phyloP scores from a whole-genome alignment of 805 yeast genomes.

The Starmerella vitae region DNA sequence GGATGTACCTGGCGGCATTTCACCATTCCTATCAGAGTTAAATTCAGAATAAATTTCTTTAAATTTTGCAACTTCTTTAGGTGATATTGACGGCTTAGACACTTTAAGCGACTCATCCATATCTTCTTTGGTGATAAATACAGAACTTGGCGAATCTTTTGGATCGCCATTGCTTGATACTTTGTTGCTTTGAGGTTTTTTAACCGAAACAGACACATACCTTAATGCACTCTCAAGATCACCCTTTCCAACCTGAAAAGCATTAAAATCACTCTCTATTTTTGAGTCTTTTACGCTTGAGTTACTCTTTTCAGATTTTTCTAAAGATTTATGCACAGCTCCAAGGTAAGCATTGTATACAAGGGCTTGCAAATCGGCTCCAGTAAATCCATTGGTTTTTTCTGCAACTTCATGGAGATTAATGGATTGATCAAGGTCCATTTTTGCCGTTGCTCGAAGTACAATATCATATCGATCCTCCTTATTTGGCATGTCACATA shows the following conservation, averaged over 20 bases:
- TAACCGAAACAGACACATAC: constrained; percentile 1
- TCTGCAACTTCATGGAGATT: constrained; percentile 42
- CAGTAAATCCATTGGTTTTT: constrained; percentile 65
- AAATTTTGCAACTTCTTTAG: constrained; percentile 52
- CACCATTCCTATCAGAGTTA: constrained; percentile 65
- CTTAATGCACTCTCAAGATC: constrained; percentile 8
- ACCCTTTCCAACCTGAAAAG: constrained; percentile 13
- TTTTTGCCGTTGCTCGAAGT: constrained; percentile 38
- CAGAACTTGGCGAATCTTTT: too few relatives aligned
- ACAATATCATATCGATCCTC: constrained; percentile 67
- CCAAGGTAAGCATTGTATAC: constrained; percentile 82
- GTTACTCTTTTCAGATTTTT: constrained; percentile 13
- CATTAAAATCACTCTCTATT: constrained; percentile 11
- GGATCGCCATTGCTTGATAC: constrained; percentile 2
- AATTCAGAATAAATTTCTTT: constrained; percentile 55
- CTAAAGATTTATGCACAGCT: constrained; percentile 48
- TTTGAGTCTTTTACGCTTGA: constrained; percentile 4
- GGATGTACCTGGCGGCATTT: constrained; percentile 75
- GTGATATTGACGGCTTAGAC: constrained; percentile 82
- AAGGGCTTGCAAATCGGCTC: constrained; percentile 89
- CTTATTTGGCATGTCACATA: constrained; percentile 72
- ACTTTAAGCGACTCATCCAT: constrained; percentile 50
- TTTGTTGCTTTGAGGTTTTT: not conserved
- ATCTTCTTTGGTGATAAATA: constrained; percentile 40
- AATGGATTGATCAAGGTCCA: constrained; percentile 44